Evolutionary conservation across 371 early-diverging fungal species (phyloP).

Genomic region (Syncephalastrum contaminatum): DNA sequence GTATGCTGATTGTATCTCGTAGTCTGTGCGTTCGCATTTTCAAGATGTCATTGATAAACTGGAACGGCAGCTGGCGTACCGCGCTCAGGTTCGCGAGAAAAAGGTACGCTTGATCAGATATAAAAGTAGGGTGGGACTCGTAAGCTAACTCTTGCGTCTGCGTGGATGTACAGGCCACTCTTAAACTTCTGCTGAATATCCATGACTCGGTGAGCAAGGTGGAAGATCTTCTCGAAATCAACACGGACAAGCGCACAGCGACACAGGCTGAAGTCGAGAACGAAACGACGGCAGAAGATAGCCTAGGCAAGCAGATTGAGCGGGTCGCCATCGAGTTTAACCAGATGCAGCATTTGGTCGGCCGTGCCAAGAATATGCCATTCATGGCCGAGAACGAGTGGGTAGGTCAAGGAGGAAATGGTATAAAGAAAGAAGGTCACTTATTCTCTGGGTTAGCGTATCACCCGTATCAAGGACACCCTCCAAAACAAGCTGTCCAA

Average conservation of each 20-base stretch:
- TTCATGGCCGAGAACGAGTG: constrained; percentile 76
- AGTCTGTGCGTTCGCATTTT: constrained; percentile 52
- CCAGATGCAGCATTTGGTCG: constrained; percentile 78
- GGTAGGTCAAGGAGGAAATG: constrained; percentile 39
- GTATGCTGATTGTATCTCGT: not conserved
- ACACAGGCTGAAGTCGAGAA: not conserved
- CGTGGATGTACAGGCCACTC: constrained; percentile 41
- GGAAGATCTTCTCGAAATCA: constrained; percentile 67
- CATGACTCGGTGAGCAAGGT: constrained; percentile 76
- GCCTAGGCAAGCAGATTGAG: constrained; percentile 68
- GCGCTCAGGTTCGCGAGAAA: constrained; percentile 66
- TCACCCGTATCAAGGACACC: constrained; percentile 73
- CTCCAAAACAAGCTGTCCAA: constrained; percentile 55
- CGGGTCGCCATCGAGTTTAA: constrained; percentile 88
- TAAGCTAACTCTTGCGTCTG: not conserved
- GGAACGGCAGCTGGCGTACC: constrained; percentile 57
- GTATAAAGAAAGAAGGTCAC: not conserved
- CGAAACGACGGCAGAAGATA: constrained; percentile 1
- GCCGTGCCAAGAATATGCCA: constrained; percentile 63
- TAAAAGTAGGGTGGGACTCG: not conserved
- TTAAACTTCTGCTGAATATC: constrained; percentile 71
- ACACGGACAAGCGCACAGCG: constrained; percentile 23
- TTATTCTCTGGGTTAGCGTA: constrained; percentile 46
- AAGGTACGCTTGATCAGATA: constrained; percentile 44
- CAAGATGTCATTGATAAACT: constrained; percentile 56